phyloP scores from a whole-genome alignment of 176 grass and related monocot species.

The Pontederia crassipes region DNA sequence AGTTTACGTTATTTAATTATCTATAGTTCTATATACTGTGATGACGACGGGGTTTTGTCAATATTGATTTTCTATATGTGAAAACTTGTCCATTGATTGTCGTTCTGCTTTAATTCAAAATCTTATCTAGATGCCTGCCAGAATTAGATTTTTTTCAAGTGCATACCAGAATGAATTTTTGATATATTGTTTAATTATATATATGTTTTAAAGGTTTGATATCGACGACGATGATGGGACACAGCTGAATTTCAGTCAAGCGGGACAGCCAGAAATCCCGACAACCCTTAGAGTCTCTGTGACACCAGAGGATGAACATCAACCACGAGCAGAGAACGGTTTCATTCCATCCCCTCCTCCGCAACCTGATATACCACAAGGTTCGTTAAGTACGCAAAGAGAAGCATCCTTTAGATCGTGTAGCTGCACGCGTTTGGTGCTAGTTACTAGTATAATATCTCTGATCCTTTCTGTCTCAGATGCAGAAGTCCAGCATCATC shows the following conservation, averaged over 20 bases:
- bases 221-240: constrained; percentile 65
- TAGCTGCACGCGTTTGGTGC: neutral
- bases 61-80: neutral
- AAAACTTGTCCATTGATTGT: neutral
- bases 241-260: constrained; percentile 42
- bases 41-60: no score
- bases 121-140: no score
- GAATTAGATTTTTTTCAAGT: neutral
- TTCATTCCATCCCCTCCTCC: constrained; percentile 19
- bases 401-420: neutral
- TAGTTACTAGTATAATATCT: neutral
- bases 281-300: constrained; percentile 44
- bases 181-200: neutral
- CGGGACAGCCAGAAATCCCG: constrained; percentile 33
- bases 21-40: no score
- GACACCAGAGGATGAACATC: constrained; percentile 34
- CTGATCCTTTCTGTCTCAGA: constrained; percentile 29
- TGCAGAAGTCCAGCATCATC: constrained; percentile 13
- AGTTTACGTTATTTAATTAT: no score
- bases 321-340: constrained; percentile 19
- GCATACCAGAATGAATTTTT: neutral
- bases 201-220: constrained; percentile 48
- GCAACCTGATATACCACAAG: constrained; percentile 43
- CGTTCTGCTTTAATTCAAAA: constrained; percentile 11
- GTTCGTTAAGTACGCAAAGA: constrained; percentile 10